Evolutionary conservation across 371 early-diverging fungal genomes (phyloP).

Genomic region (Blakeslea trispora): DNA sequence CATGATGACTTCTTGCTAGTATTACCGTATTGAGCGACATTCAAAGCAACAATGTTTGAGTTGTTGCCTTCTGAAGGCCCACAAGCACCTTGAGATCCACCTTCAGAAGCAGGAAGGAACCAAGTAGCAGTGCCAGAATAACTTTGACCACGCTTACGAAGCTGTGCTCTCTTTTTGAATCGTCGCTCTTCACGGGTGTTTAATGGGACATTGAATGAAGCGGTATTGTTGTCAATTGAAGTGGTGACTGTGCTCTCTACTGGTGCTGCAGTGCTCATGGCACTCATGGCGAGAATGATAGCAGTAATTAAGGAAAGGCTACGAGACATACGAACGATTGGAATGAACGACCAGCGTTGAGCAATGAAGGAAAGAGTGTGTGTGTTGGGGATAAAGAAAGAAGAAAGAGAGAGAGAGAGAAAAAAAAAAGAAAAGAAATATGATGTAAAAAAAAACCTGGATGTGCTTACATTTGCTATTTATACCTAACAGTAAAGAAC

Average conservation of each 20-base stretch:
- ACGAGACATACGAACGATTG: slow-evolving; percentile 23
- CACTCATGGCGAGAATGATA: slow-evolving; percentile 18
- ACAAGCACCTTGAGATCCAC: slow-evolving; percentile 35
- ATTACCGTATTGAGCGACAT: slow-evolving; percentile 32
- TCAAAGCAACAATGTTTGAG: slow-evolving; percentile 30
- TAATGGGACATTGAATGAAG: background rate
- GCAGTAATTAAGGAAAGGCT: slow-evolving; percentile 20
- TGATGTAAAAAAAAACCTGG: background rate
- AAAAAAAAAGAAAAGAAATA: slow-evolving; percentile 11
- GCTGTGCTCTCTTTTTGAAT: slow-evolving; percentile 5
- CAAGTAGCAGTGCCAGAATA: slow-evolving; percentile 33
- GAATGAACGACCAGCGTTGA: slow-evolving; percentile 28
- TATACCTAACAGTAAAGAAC: background rate
- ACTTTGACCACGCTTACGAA: background rate
- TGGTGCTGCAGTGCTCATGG: slow-evolving; percentile 17
- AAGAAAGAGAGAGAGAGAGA: background rate
- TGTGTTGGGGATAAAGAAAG: too few species aligned
- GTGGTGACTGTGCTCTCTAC: slow-evolving; percentile 7
- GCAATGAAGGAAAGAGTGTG: slow-evolving; percentile 5
- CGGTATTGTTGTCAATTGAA: slow-evolving; percentile 3
- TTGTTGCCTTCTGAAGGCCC: slow-evolving; percentile 20
- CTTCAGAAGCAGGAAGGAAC: slow-evolving; percentile 29
- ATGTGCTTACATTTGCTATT: background rate
- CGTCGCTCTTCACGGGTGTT: background rate
- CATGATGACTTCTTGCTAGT: slow-evolving; percentile 23